A percentile compares a stretch with the other conserved stretches of the same genome.
Conservation (phyloP, 2,329 filamentous ascomycete genomes). For the Dryadomyces quercus-mongolicae region DNA sequence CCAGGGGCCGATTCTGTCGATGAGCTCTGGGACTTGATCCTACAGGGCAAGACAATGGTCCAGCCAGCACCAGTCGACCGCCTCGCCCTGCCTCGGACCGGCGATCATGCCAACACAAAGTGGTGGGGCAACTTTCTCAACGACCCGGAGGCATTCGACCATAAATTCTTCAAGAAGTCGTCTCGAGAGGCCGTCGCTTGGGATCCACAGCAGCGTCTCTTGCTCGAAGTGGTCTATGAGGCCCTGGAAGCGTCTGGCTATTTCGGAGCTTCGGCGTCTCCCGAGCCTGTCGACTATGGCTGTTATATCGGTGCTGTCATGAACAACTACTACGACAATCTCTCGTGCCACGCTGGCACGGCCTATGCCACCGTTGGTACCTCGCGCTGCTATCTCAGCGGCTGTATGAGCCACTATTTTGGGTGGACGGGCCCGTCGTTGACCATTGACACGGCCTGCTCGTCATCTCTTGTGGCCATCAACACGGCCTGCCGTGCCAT, state of each 20-base stretch:
- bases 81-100: neutral
- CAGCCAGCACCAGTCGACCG: neutral
- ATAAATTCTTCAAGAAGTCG: constrained; percentile 64
- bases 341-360: constrained; percentile 57
- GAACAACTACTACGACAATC: constrained; percentile 66
- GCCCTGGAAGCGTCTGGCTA: constrained; percentile 71
- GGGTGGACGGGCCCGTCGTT: constrained; percentile 61
- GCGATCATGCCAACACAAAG: neutral
- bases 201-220: constrained; percentile 67
- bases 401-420: constrained; percentile 64
- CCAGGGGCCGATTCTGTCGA: constrained; percentile 22
- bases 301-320: constrained; percentile 64
- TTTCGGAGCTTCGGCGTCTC: constrained; percentile 53
- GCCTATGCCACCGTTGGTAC: constrained; percentile 33
- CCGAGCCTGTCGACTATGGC: constrained; percentile 47
- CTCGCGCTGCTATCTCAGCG: constrained; percentile 27
- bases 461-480: constrained; percentile 59
- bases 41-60: constrained; percentile 7
- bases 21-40: constrained; percentile 21
- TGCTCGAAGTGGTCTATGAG: constrained; percentile 65
- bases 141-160: constrained; percentile 63
- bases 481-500: constrained; percentile 62
- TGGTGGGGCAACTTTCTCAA: constrained; percentile 43
- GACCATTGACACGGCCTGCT: constrained; percentile 66
- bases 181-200: constrained; percentile 53